Evolutionary conservation across 129 eudicot species (phyloP).

Genomic region (Deinandra increscens): DNA sequence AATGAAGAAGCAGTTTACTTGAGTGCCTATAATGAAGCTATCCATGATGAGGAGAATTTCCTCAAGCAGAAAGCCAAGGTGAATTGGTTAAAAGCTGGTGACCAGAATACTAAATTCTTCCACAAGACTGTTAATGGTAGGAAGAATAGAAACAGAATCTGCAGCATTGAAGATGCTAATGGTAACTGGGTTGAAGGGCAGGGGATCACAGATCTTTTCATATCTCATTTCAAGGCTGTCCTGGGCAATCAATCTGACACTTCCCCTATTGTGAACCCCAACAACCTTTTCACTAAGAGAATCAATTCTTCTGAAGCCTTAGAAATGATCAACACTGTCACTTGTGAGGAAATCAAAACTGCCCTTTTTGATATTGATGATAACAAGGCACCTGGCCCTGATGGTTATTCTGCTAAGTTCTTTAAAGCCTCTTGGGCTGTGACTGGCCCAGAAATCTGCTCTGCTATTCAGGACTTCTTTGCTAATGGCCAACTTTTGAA

Average conservation of each 20-base stretch:
- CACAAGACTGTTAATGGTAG: background rate
- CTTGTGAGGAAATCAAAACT: background rate
- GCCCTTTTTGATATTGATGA: background rate
- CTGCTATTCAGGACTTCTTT: background rate
- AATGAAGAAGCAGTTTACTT: too few relatives aligned
- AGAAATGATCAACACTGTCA: rapidly evolving
- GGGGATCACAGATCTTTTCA: too few relatives aligned
- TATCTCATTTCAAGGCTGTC: background rate
- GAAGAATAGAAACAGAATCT: background rate
- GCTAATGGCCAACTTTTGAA: background rate
- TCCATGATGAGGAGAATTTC: background rate
- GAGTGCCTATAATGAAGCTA: too few relatives aligned
- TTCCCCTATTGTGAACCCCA: too few relatives aligned
- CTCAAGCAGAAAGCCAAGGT: background rate
- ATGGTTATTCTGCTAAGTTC: background rate
- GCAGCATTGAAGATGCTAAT: background rate
- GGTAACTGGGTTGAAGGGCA: too few relatives aligned
- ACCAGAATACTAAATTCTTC: background rate
- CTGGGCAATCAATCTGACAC: too few relatives aligned
- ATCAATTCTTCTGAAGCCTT: too few relatives aligned
- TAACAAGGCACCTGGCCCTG: background rate
- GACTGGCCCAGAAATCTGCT: background rate
- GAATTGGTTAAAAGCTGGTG: background rate
- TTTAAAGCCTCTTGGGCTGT: background rate
- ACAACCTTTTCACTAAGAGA: background rate